These are phyloP conservation scores for Magnusiomyces suaveolens DNA, from an alignment of 1,139 yeast genomes.

Conservation along the genomic window DNA sequence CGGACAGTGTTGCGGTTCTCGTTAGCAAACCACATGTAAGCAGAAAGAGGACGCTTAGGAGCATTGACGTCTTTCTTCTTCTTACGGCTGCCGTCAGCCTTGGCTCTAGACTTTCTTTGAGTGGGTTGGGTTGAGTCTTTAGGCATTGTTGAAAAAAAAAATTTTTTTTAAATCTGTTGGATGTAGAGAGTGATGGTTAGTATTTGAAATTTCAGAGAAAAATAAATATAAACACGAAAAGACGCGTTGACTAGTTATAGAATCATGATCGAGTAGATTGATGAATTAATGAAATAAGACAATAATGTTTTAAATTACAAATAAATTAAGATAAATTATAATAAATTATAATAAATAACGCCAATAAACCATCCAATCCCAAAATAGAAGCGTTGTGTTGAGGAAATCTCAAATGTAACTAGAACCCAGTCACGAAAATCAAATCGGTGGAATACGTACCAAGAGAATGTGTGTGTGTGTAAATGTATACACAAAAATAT, in stretches of 20 bases:
- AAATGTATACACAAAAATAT: background rate
- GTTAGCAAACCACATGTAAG: constrained; percentile 97
- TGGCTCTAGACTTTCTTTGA: constrained; percentile 11
- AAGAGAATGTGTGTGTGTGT: background rate
- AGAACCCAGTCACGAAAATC: background rate
- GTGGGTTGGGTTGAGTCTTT: constrained; percentile 24
- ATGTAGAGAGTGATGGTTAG: background rate
- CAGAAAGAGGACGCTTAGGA: constrained; percentile 95
- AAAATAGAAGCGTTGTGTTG: background rate
- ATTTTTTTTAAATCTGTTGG: background rate
- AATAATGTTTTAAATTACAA: background rate
- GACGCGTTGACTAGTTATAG: background rate
- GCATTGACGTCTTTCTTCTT: constrained; percentile 77
- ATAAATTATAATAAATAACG: background rate
- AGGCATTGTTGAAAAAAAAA: constrained; percentile 20
- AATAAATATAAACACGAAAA: background rate
- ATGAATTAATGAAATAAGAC: background rate
- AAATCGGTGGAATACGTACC: background rate
- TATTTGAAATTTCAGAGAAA: background rate
- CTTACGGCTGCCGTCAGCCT: constrained; percentile 4
- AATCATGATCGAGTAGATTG: background rate
- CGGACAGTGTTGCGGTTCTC: constrained; percentile 93
- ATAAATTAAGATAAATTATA: background rate
- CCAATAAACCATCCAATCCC: background rate
- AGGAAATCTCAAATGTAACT: background rate